These are phyloP conservation scores for Fraxinus paxiana DNA, from an alignment of 305 asterid genomes.

Conservation along the genomic window DNA sequence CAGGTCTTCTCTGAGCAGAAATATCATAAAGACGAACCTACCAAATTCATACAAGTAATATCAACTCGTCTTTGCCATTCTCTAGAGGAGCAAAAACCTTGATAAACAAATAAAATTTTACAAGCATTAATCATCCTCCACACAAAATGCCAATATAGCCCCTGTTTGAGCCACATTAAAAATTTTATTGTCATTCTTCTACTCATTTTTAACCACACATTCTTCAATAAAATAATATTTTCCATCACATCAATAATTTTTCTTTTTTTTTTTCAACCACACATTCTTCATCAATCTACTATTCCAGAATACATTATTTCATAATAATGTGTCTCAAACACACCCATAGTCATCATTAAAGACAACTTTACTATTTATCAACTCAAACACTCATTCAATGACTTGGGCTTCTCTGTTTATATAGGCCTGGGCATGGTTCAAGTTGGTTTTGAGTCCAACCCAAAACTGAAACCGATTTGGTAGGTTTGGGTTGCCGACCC, in stretches of 20 bases:
- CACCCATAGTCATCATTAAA: too few relatives aligned
- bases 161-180: too few relatives aligned
- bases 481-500: not conserved
- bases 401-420: not conserved
- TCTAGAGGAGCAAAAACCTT: not conserved
- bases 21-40: constrained; percentile 90
- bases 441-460: not conserved
- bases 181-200: too few relatives aligned
- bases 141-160: not conserved
- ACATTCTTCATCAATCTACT: too few relatives aligned
- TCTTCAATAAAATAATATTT: too few relatives aligned
- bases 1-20: constrained; percentile 92
- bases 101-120: not conserved
- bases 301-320: too few relatives aligned
- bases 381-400: not conserved
- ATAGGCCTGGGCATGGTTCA: not conserved
- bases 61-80: constrained; percentile 1
- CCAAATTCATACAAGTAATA: constrained; percentile 18
- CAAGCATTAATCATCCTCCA: not conserved
- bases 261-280: too few relatives aligned
- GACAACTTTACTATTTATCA: not conserved
- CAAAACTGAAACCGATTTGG: not conserved
- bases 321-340: too few relatives aligned
- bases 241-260: too few relatives aligned
- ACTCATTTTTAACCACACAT: too few relatives aligned